A percentile compares a stretch with the other conserved stretches of the same genome.
Evolutionary conservation across 805 yeast species (phyloP).

Genomic region (Ogataea chonburiensis): DNA sequence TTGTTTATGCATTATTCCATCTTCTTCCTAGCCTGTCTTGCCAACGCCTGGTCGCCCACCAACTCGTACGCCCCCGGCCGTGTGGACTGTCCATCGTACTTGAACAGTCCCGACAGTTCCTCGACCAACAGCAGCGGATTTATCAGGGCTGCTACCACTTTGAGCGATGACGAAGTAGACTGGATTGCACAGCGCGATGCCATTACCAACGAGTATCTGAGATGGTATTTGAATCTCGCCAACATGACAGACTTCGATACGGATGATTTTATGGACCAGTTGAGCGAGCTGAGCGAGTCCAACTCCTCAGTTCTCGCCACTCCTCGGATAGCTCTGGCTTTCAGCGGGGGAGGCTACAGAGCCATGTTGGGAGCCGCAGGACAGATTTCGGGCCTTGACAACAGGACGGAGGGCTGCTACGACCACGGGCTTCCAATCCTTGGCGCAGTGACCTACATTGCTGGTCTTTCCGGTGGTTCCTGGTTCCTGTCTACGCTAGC

Average conservation of each 20-base stretch:
- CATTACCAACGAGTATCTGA: constrained; percentile 45
- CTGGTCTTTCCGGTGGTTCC: constrained; percentile 83
- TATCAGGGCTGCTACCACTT: constrained; percentile 45
- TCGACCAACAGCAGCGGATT: constrained; percentile 24
- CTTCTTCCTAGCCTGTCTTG: constrained; percentile 3
- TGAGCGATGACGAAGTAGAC: constrained; percentile 46
- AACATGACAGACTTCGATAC: constrained; percentile 49
- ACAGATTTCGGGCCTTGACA: constrained; percentile 73
- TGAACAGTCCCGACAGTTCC: constrained; percentile 20
- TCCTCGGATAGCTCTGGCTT: constrained; percentile 55
- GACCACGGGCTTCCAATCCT: constrained; percentile 68
- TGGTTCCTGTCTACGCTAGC: constrained; percentile 75
- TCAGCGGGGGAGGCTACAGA: constrained; percentile 88
- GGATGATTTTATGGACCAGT: constrained; percentile 38
- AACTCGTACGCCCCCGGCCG: constrained; percentile 61
- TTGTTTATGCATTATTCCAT: constrained; percentile 2
- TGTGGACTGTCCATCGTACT: constrained; percentile 50
- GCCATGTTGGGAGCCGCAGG: constrained; percentile 90
- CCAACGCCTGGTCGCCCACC: constrained; percentile 50
- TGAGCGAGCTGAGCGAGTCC: constrained; percentile 17
- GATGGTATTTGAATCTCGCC: constrained; percentile 45
- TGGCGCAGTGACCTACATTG: constrained; percentile 65
- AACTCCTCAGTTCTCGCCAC: constrained; percentile 37
- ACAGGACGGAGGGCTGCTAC: constrained; percentile 55
- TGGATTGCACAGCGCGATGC: constrained; percentile 54